Evolutionary conservation across 2,329 filamentous ascomycete genomes (phyloP).

Genomic region (Pyrenochaeta sp.): DNA sequence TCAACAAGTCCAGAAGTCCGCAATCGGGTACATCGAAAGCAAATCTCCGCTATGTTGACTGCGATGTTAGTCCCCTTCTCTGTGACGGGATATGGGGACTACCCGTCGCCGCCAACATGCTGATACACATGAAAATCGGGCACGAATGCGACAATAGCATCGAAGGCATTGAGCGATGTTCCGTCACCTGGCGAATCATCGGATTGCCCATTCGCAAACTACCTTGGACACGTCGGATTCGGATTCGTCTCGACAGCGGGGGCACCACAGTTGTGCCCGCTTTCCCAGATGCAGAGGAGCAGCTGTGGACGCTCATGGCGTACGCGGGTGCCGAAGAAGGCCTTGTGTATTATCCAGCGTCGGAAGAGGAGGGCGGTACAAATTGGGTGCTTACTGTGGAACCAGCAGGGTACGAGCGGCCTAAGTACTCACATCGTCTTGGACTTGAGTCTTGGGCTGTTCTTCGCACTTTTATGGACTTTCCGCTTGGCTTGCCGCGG

Average conservation of each 20-base stretch:
- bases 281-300: slow-evolving; percentile 12
- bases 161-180: neutral
- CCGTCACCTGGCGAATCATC: slow-evolving; percentile 7
- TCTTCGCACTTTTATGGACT: no score
- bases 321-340: neutral
- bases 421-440: no score
- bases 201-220: neutral
- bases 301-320: slow-evolving; percentile 9
- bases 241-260: slow-evolving; percentile 4
- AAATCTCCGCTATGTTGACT: slow-evolving; percentile 8
- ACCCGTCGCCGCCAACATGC: neutral
- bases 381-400: no score
- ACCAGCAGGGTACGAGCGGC: no score
- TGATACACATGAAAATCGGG: slow-evolving; percentile 6
- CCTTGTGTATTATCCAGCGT: no score
- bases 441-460: no score
- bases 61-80: slow-evolving; percentile 8
- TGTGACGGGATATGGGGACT: slow-evolving; percentile 3
- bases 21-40: neutral
- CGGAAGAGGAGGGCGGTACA: no score
- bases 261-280: slow-evolving; percentile 9
- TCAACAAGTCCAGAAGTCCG: no score
- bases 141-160: slow-evolving; percentile 1
- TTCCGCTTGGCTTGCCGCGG: no score
- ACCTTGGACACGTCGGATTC: slow-evolving; percentile 9